Conservation (phyloP, 2,329 filamentous ascomycete genomes). For the Clathrospora elynae region DNA sequence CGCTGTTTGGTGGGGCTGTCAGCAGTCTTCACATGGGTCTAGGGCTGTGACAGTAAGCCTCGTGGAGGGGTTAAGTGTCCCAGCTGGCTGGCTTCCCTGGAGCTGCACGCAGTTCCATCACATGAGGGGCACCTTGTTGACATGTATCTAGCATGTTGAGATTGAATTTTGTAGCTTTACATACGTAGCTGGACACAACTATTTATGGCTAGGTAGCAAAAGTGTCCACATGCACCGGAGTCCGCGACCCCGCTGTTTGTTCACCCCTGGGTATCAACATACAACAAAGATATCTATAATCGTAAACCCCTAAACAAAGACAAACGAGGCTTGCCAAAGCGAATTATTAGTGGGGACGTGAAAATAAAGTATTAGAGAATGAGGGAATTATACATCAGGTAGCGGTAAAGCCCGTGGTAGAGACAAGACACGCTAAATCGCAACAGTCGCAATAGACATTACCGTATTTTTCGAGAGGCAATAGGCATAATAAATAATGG, state of each 20-base stretch:
- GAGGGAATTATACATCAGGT: slow-evolving; percentile 13
- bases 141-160: no score
- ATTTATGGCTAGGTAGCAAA: neutral
- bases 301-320: slow-evolving; percentile 14
- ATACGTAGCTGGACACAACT: slow-evolving; percentile 6
- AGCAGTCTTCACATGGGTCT: slow-evolving; percentile 8
- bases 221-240: slow-evolving; percentile 25
- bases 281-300: slow-evolving; percentile 18
- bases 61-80: slow-evolving; percentile 9
- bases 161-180: slow-evolving; percentile 10
- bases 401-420: slow-evolving; percentile 7
- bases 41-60: slow-evolving; percentile 13
- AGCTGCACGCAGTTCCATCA: no score
- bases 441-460: slow-evolving; percentile 40
- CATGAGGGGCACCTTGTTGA: no score
- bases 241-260: slow-evolving; percentile 23
- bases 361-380: slow-evolving; percentile 3
- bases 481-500: slow-evolving; percentile 6
- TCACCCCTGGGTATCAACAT: slow-evolving; percentile 40
- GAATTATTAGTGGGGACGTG: neutral
- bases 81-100: no score
- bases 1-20: slow-evolving; percentile 16
- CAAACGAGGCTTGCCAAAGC: slow-evolving; percentile 2
- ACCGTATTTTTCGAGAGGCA: slow-evolving; percentile 16
- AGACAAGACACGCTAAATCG: slow-evolving; percentile 29